Percentiles rank a stretch among this genome's conserved stretches.
phyloP scores from a whole-genome alignment of 805 yeast species.

The Wickerhamomyces bisporus region DNA sequence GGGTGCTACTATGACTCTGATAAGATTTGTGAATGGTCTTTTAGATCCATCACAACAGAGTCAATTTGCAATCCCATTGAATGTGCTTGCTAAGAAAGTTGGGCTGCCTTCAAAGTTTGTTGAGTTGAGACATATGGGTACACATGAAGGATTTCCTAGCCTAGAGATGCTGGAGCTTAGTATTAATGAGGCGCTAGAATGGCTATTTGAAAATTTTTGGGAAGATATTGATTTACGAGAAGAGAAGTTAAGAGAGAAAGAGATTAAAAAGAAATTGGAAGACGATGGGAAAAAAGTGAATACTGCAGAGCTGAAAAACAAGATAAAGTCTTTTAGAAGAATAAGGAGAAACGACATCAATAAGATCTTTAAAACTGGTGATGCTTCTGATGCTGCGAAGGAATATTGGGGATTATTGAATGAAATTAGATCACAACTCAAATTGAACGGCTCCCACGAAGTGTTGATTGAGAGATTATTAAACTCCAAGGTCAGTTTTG shows the following conservation, averaged over 20 bases:
- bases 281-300: constrained; percentile 18
- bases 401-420: constrained; percentile 38
- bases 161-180: constrained; percentile 61
- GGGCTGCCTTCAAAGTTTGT: constrained; percentile 79
- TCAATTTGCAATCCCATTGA: constrained; percentile 71
- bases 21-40: constrained; percentile 86
- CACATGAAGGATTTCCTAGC: constrained; percentile 82
- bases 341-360: constrained; percentile 41
- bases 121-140: constrained; percentile 83
- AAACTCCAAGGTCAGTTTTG: constrained; percentile 23
- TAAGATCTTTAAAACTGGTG: constrained; percentile 36
- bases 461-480: constrained; percentile 32
- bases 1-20: constrained; percentile 52
- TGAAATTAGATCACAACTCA: constrained; percentile 13
- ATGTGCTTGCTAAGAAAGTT: constrained; percentile 61
- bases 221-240: constrained; percentile 17
- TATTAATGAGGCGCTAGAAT: constrained; percentile 54
- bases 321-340: constrained; percentile 44
- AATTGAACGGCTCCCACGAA: constrained; percentile 20
- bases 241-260: constrained; percentile 14
- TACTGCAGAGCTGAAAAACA: constrained; percentile 24
- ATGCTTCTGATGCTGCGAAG: constrained; percentile 35
- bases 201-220: constrained; percentile 83
- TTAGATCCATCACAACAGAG: constrained; percentile 84
- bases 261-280: constrained; percentile 33